phyloP scores from a whole-genome alignment of 2,329 filamentous ascomycete genomes.

The Fusarium fracticaudum region DNA sequence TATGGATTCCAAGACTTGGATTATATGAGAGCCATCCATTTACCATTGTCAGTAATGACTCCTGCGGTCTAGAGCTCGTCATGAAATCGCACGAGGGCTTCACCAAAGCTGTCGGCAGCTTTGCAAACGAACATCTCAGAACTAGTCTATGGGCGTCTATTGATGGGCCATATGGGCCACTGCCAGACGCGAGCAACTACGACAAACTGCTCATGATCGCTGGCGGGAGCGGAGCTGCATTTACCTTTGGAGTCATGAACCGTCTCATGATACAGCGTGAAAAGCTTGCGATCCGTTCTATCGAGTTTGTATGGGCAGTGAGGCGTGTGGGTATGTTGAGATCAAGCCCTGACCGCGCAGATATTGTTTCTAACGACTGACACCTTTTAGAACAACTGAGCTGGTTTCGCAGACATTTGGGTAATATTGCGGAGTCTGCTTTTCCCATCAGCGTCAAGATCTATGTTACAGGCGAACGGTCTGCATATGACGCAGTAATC shows the following conservation, averaged over 20 bases:
- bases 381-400: background rate
- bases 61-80: constrained; percentile 57
- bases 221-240: constrained; percentile 40
- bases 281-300: background rate
- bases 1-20: constrained; percentile 65
- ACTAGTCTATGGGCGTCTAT: constrained; percentile 56
- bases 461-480: background rate
- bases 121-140: constrained; percentile 56
- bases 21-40: constrained; percentile 64
- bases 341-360: rapidly evolving
- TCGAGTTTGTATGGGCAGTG: constrained; percentile 32
- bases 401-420: background rate
- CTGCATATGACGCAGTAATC: rapidly evolving
- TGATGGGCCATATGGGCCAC: constrained; percentile 64
- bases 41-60: constrained; percentile 58
- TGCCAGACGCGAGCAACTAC: constrained; percentile 53
- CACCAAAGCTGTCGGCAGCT: constrained; percentile 59
- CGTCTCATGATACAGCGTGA: background rate
- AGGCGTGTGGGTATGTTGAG: background rate
- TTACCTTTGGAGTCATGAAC: constrained; percentile 35
- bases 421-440: background rate
- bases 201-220: constrained; percentile 39
- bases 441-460: background rate
- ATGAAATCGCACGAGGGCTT: constrained; percentile 63
- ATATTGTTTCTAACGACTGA: rapidly evolving